Conservation (phyloP, 202 grass and related monocot genomes). For the Zizania palustris region DNA sequence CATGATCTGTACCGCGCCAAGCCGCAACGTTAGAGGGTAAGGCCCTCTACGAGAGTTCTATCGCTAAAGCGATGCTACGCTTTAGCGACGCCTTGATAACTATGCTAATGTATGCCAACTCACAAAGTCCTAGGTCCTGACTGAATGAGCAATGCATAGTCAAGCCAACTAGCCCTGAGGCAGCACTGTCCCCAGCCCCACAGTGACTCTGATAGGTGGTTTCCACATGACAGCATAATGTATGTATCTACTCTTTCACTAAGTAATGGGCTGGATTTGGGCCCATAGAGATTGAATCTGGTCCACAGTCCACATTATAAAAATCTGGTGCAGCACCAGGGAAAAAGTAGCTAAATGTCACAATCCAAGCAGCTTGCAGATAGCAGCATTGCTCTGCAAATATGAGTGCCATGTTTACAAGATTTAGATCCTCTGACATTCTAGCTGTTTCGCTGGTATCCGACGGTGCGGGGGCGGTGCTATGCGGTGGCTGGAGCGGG, state of each 20-base stretch:
- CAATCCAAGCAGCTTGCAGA: slow-evolving; percentile 30
- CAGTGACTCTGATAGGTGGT: neutral
- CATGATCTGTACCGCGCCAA: no score
- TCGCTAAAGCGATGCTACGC: no score
- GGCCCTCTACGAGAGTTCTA: no score
- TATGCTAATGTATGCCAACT: slow-evolving; percentile 3
- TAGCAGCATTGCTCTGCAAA: slow-evolving; percentile 37
- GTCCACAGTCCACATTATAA: slow-evolving; percentile 2
- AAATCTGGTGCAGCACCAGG: slow-evolving; percentile 16
- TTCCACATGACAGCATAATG: slow-evolving; percentile 11
- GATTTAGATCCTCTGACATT: neutral
- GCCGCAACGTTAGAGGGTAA: no score
- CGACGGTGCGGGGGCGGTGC: no score
- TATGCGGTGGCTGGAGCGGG: no score
- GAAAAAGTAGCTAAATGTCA: slow-evolving; percentile 21
- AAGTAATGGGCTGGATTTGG: slow-evolving; percentile 22
- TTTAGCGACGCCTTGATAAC: no score
- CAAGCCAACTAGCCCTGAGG: neutral
- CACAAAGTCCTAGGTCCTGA: neutral
- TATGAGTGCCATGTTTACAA: neutral
- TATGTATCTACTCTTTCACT: slow-evolving; percentile 14
- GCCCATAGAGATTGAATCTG: slow-evolving; percentile 24
- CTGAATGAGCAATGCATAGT: neutral
- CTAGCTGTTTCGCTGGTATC: no score
- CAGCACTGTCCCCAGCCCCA: neutral